Evolutionary conservation across 2,329 filamentous ascomycete species (phyloP).

Genomic region (Neonectria hederae): DNA sequence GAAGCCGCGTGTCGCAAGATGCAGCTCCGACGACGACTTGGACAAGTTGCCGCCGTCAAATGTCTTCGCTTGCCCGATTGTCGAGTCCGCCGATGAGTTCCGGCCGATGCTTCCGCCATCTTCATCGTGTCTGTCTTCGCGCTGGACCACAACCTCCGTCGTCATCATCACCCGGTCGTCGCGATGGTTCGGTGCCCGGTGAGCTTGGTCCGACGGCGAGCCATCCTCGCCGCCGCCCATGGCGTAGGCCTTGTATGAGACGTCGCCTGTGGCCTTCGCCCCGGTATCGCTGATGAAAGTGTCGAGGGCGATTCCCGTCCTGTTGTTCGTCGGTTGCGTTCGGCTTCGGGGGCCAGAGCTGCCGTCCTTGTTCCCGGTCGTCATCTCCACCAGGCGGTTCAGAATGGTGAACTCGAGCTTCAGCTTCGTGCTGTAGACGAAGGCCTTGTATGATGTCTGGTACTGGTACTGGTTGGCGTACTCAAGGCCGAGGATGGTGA

Average conservation of each 20-base stretch:
- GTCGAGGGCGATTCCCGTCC: constrained; percentile 32
- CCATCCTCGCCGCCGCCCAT: constrained; percentile 39
- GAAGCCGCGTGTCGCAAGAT: constrained; percentile 37
- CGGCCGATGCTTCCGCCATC: constrained; percentile 29
- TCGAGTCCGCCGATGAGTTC: constrained; percentile 32
- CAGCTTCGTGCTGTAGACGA: constrained; percentile 52
- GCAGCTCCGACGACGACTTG: constrained; percentile 41
- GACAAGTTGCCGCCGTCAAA: constrained; percentile 32
- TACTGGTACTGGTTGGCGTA: constrained; percentile 49
- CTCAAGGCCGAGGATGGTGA: constrained; percentile 52
- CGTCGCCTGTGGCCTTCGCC: constrained; percentile 22
- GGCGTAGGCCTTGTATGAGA: constrained; percentile 38
- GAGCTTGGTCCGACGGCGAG: not conserved
- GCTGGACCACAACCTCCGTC: constrained; percentile 35
- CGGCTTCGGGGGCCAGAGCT: constrained; percentile 39
- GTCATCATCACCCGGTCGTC: constrained; percentile 40
- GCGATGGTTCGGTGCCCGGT: not conserved
- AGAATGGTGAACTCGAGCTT: constrained; percentile 54
- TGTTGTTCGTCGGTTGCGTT: constrained; percentile 22
- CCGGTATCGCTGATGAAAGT: constrained; percentile 30
- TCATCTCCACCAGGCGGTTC: constrained; percentile 50
- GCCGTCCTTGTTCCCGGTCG: constrained; percentile 38
- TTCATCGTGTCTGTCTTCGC: constrained; percentile 33
- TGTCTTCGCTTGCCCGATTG: constrained; percentile 16
- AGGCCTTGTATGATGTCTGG: constrained; percentile 50